Evolutionary conservation across 352 stramenopile genomes (phyloP).

Genomic region (Phytopythium cucurbitacearum): DNA sequence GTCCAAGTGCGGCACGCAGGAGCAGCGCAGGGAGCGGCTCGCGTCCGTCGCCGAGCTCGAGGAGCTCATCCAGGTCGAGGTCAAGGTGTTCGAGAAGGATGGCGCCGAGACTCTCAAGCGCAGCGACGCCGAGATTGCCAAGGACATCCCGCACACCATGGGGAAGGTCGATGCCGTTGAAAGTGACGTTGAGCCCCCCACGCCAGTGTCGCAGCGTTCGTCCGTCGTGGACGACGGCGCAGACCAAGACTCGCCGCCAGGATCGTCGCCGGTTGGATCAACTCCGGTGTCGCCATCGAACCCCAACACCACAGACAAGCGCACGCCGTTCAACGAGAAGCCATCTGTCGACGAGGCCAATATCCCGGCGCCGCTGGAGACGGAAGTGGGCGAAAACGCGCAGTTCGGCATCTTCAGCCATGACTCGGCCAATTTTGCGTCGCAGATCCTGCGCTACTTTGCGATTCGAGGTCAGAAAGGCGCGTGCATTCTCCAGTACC

Average conservation of each 20-base stretch:
- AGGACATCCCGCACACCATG: slow-evolving; percentile 8
- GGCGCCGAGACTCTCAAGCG: slow-evolving; percentile 63
- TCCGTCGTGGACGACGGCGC: slow-evolving; percentile 12
- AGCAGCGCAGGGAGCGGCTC: slow-evolving; percentile 36
- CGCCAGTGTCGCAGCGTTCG: slow-evolving; percentile 10
- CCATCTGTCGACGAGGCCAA: slow-evolving; percentile 19
- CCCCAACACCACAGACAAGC: background rate
- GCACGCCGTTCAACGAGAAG: background rate
- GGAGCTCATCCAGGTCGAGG: slow-evolving; percentile 71
- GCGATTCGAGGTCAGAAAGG: slow-evolving; percentile 74
- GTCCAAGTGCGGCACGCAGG: slow-evolving; percentile 25
- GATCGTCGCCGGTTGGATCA: slow-evolving; percentile 6
- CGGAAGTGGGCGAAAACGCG: slow-evolving; percentile 33
- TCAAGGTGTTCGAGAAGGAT: slow-evolving; percentile 68
- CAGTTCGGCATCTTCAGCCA: slow-evolving; percentile 69
- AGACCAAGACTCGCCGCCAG: slow-evolving; percentile 15
- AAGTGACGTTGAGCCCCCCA: slow-evolving; percentile 4
- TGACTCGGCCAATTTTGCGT: slow-evolving; percentile 76
- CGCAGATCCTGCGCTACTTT: slow-evolving; percentile 80
- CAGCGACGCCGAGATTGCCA: slow-evolving; percentile 50
- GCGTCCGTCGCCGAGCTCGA: slow-evolving; percentile 62
- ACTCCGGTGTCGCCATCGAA: background rate
- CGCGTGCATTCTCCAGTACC: slow-evolving; percentile 70
- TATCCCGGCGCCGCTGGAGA: slow-evolving; percentile 29
- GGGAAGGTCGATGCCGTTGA: background rate